Percentiles rank a stretch among this genome's conserved stretches.
phyloP scores from a whole-genome alignment of 345 rosid genomes.

The Psidium friedrichsthalianum region DNA sequence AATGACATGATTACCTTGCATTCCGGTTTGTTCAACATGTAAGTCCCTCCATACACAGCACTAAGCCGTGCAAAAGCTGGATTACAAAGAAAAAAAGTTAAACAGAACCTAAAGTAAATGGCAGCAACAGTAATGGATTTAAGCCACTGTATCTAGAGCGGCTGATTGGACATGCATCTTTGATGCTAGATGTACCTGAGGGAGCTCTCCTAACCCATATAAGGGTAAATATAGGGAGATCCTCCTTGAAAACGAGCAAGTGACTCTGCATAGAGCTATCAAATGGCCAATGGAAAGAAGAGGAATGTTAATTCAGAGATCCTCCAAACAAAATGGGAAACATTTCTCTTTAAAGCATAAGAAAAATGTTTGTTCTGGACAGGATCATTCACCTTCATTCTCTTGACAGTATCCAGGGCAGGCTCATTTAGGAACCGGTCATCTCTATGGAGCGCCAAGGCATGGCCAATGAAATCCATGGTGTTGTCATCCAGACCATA shows the following conservation, averaged over 20 bases:
- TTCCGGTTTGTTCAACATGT: constrained; percentile 92
- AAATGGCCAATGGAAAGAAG: neutral
- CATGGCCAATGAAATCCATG: constrained; percentile 89
- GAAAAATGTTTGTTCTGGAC: neutral
- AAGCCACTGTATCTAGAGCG: neutral
- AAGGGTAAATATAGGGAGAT: constrained; percentile 91
- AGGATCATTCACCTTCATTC: constrained; percentile 65
- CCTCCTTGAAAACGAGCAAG: constrained; percentile 93
- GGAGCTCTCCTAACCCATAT: constrained; percentile 92
- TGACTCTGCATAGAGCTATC: constrained; percentile 79
- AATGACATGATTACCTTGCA: constrained; percentile 50
- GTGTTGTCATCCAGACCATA: constrained; percentile 89
- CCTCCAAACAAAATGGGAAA: neutral
- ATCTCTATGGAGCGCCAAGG: constrained; percentile 85
- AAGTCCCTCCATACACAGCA: constrained; percentile 97
- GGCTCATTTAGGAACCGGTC: constrained; percentile 71
- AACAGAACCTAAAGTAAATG: neutral
- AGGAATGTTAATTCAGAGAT: neutral
- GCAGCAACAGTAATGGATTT: neutral
- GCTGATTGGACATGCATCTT: neutral
- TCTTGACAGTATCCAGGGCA: constrained; percentile 80
- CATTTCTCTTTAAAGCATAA: neutral
- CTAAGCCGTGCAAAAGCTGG: constrained; percentile 94
- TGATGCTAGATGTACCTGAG: constrained; percentile 44
- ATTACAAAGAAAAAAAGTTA: neutral